These are phyloP conservation scores for Pneumocystis wakefieldiae DNA, from an alignment of 1,139 yeast species.

Conservation along the genomic window DNA sequence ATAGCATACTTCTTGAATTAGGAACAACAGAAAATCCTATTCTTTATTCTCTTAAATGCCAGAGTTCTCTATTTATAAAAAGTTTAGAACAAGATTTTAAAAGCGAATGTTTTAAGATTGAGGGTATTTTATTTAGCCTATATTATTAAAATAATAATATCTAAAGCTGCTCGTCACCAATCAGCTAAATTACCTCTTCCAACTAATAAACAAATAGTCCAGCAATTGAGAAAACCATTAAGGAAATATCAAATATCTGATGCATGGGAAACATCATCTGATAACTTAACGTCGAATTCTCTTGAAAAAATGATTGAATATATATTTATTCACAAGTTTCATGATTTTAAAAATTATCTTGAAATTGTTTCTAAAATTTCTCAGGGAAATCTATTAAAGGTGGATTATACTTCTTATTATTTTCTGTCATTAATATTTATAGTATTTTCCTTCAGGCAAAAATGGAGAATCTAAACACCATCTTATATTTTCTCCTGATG, in stretches of 20 bases:
- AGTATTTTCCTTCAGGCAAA: conserved; percentile 28
- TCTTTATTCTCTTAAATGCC: conserved; percentile 41
- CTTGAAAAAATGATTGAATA: conserved; percentile 32
- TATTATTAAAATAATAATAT: not conserved
- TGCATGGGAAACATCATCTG: conserved; percentile 30
- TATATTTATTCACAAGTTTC: not conserved
- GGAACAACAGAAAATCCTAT: conserved; percentile 53
- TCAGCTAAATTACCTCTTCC: not conserved
- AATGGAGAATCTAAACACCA: conserved; percentile 29
- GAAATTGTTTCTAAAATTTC: not conserved
- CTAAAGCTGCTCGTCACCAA: not conserved
- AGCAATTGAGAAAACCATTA: not conserved
- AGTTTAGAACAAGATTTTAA: conserved; percentile 29
- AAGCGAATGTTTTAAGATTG: conserved; percentile 17
- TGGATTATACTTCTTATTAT: not conserved
- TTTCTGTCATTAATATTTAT: not conserved
- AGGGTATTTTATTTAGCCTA: conserved; percentile 21
- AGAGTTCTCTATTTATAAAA: conserved; percentile 26
- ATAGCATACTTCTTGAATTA: conserved; percentile 39
- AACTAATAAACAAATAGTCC: not conserved
- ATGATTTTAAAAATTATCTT: not conserved
- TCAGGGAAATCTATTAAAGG: not conserved
- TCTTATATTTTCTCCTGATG: conserved; percentile 20
- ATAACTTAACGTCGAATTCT: conserved; percentile 41
- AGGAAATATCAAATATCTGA: not conserved